Base-by-base conservation (phyloP, 306 rosid species). In the Ochetophila trinervis region DNA sequence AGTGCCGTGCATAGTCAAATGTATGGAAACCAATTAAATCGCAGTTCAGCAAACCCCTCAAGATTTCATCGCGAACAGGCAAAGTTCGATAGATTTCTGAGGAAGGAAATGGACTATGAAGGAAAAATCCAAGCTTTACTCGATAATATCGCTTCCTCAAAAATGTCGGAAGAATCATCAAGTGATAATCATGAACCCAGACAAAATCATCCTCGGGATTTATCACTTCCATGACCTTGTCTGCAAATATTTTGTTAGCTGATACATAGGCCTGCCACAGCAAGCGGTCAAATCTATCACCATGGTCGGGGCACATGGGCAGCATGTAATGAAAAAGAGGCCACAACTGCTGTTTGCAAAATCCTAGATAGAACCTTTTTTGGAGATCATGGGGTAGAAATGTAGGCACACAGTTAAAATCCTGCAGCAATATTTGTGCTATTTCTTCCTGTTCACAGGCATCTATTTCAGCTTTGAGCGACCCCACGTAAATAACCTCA, bases 261-360 rank as follows among this genome's bases (percentile, higher is more conserved):
- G 91, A 85, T 67, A 90, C 90, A 77, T 90, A 90, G 49, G 97
- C 95, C 82, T 72, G 90, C 97, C 97, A 90, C 21, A 84, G 84
- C 9, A 16, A 17, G 48, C 97, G 86, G 68, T 90, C 88, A 78
- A 87, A 90, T 56, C 91, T 91, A 21, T 87, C 90, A 35, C 95
- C 90, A 0, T 87, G 95, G 69, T 84, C 89, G 3, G 97, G 85
- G 62, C 86, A 87, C 76, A 90, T 69, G 53, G 97, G 95, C 44
- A 90, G 74, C 97, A 90, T 90, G 57, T 90, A 90, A 74, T 90
- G 97, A 60, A 90, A 87, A 67, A 90, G 91, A 20, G 95, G 97
- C 97, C 97, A 90, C 15, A 90, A 74, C 60, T 85, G 91, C 71
- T 80, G 91, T 69, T 90, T 90, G 72, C 91, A 85, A 57, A 83